Evolutionary conservation across 495 filamentous ascomycete genomes (phyloP), one percentile per base, ranked within the genome.

Genomic region (Hypoxylon rickii): DNA sequence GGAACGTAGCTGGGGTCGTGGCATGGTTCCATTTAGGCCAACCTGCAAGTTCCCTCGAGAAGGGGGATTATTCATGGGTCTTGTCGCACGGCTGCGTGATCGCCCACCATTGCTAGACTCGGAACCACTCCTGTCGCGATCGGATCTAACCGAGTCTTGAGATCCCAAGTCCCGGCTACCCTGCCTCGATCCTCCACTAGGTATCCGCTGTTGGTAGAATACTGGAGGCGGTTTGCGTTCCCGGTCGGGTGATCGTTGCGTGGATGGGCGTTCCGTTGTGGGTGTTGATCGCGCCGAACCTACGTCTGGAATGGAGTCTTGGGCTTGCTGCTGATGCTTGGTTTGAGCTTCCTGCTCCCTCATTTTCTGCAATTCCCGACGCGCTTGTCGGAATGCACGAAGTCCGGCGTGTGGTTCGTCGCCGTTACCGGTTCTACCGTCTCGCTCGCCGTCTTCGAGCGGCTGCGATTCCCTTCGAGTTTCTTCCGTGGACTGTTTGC

Each of bases 71-170:
- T 79, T 81, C 36, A 59, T 52, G 5, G 70, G 48, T 13, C 71
- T 66, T 7, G 63, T 50, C 8, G 67, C 66, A 15, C 83, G 80
- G 52, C 76, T 83, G 55, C 79, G 79, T 2, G 83, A 83, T 10
- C 79, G 78, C 26, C 63, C 64, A 3, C 73, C 74, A 32, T 79
- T 66, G 38, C 74, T 74, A 0, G 80, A 76, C 40, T 88, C 83
- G 0, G 86, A 88, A 43, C 76, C 79, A 36, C 85, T 87, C 18
- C 85, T 78, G 41, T 85, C 83, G 21, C 84, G 71, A 21, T 79
- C 79, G 2, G 73, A 53, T 19, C 44, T 52, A 0, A 43, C 51
- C 8, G 64, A 61, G 12, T 67, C 65, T 31, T 62, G 64, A 11
- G 68, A 62, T 12, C 38, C 52, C 10, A 65, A 64, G 17, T 57